A percentile compares a stretch with the other conserved stretches of the same genome.
Evolutionary conservation across 331 rosid genomes (phyloP).

Genomic region (Erythrophleum ivorense): DNA sequence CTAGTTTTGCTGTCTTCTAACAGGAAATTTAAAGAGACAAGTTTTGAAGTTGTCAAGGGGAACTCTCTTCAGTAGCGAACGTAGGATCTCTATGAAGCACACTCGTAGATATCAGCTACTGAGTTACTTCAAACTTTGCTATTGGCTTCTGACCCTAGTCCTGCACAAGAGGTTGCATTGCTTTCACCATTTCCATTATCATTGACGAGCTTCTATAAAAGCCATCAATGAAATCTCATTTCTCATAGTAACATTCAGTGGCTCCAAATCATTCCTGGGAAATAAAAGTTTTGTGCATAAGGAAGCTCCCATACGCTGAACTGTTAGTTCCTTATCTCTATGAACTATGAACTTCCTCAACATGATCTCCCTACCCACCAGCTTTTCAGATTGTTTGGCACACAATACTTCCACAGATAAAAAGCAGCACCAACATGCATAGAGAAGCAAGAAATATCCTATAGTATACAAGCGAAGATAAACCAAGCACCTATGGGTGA

Average conservation of each 20-base stretch:
- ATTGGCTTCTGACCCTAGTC: not conserved
- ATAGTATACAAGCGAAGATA: not conserved
- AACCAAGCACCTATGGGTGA: not conserved
- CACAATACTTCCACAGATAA: not conserved
- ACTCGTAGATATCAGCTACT: not conserved
- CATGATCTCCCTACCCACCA: not conserved
- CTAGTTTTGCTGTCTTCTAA: not conserved
- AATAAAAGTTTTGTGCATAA: not conserved
- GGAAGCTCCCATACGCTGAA: constrained; percentile 5
- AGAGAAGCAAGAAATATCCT: not conserved
- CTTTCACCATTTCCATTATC: constrained; percentile 19
- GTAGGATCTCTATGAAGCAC: constrained; percentile 36
- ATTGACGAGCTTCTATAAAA: constrained; percentile 8
- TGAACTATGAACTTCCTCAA: not conserved
- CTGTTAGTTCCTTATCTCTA: not conserved
- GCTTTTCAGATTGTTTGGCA: constrained; percentile 8
- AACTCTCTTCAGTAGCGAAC: constrained; percentile 52
- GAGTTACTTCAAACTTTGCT: not conserved
- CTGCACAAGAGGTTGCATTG: constrained; percentile 20
- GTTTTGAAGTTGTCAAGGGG: constrained; percentile 65
- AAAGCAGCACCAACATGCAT: constrained; percentile 24
- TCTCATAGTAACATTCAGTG: not conserved
- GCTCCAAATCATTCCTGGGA: constrained; percentile 10
- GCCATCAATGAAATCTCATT: constrained; percentile 10
- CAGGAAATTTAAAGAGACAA: constrained; percentile 22